Evolutionary conservation across 257 asterid species (phyloP), one percentile per base, ranked within the genome.

Genomic region (Euphrasia confusa): DNA sequence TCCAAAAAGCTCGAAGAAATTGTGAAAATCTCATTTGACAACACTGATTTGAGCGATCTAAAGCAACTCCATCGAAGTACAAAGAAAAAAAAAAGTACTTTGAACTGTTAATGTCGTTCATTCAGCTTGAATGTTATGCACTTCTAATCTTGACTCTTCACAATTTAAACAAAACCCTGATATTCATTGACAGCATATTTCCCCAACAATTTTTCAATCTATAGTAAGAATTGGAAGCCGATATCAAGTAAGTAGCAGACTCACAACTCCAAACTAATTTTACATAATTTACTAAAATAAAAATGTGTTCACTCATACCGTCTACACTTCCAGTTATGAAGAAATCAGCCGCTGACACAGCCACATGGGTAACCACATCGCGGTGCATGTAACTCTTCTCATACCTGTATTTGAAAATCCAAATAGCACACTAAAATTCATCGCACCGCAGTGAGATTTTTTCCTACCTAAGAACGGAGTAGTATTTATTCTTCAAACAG

Each of bases 331-430:
- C 99, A 42, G 94, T 67, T 28, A 93, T 83, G 83, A 93, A 93
- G 75, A 93, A 93, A 74, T 93, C 99, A 61, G 95, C 99, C 7
- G 84, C 71, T 3, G 99, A 93, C 40, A 89, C 97, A 17, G 97
- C 96, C 33, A 93, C 97, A 74, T 93, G 99, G 21, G 97, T 93
- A 52, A 93, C 97, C 68, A 89, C 96, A 73, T 93, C 99, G 26
- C 97, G 89, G 60, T 93, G 99, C 99, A 93, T 93, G 70, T 86
- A 92, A 77, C 97, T 92, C 79, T 92, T 92, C 87, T 92, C 99
- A 48, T 92, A 92, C 99, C 99, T 92, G 74, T 71, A 76, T 62
- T 63, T 28, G 53, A 59, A 21, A 30, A 57, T 45, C 54, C 45
- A 30, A 65, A 65, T n/a, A 68, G 33, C 69, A 55, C 33, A 44